Base-by-base conservation (phyloP, 2,329 filamentous ascomycete species). In the Beauveria caledonica region DNA sequence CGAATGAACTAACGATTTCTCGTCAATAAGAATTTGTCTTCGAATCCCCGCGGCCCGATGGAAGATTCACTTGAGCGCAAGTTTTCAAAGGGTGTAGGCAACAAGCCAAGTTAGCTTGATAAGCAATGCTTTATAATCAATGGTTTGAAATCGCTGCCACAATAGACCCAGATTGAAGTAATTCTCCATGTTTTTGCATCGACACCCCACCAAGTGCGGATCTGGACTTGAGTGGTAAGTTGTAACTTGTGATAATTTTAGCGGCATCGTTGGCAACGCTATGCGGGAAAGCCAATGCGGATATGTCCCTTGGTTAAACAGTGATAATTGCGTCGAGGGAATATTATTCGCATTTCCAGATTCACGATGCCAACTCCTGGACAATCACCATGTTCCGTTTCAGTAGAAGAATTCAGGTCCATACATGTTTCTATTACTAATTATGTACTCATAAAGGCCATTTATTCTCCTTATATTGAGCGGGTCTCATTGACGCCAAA, bases 31-130 rank as follows among this genome's bases (percentile, higher is more conserved):
- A 60, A 60, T 17, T 29, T 60, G 21, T 27, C 39, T 2, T 60
- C 58, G 1, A 54, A 60, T 11, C 58, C 58, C 8, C 40, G 29
- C 25, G 58, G 58, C 7, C 58, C 58, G 17, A 29, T 60, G 13
- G 58, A 60, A 13, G 58, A 60, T n/a, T 29, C 27, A 1, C 49
- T 60, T 7, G 58, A 60, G 10, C 19, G 44, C 23, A 60, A 53
- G 36, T 60, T 60, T 21, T 60, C 58, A 5, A 60, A 54, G 23
- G 58, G 49, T 2, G 19, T 25, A 11, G 49, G 58, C 13, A 60
- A 60, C 13, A 60, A 54, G 29, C 29, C 49, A 11, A 60, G 49
- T 21, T 60, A 52, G 42, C 48, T 53, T 58, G 5, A 27, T 48
- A 58, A 49, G 44, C 53, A 48, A 21, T 39, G 40, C n/a, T 48